These are phyloP conservation scores for Spiromastix sp. DNA, from an alignment of 2,329 filamentous ascomycete genomes.

Conservation along the genomic window DNA sequence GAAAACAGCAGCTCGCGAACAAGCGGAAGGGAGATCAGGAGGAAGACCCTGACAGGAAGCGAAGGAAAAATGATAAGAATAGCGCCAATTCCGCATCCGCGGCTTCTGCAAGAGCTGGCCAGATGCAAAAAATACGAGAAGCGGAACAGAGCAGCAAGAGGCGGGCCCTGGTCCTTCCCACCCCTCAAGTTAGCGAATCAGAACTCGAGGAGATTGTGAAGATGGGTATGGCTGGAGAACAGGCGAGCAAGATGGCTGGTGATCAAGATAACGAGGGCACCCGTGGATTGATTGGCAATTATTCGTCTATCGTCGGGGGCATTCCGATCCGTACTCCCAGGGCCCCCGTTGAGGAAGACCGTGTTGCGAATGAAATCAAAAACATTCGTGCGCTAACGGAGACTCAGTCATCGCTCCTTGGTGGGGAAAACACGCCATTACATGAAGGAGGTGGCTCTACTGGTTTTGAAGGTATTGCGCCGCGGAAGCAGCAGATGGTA, in stretches of 20 bases:
- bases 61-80: slow-evolving; percentile 80
- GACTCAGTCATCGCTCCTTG: slow-evolving; percentile 84
- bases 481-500: slow-evolving; percentile 68
- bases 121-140: slow-evolving; percentile 88
- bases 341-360: slow-evolving; percentile 85
- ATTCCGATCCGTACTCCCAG: slow-evolving; percentile 88
- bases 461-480: slow-evolving; percentile 76
- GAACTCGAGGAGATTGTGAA: slow-evolving; percentile 98
- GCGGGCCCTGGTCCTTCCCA: slow-evolving; percentile 67
- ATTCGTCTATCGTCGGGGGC: slow-evolving; percentile 66
- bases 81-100: slow-evolving; percentile 68
- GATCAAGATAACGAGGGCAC: slow-evolving; percentile 78
- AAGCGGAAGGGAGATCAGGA: slow-evolving; percentile 89
- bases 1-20: slow-evolving; percentile 76
- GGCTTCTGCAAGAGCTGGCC: slow-evolving; percentile 83
- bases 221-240: slow-evolving; percentile 90
- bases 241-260: slow-evolving; percentile 63
- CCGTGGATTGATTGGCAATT: slow-evolving; percentile 76
- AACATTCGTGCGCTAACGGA: slow-evolving; percentile 89
- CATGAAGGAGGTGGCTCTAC: slow-evolving; percentile 73
- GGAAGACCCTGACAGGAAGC: slow-evolving; percentile 70
- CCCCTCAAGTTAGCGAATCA: slow-evolving; percentile 82
- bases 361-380: slow-evolving; percentile 89
- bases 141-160: slow-evolving; percentile 96
- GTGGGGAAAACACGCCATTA: slow-evolving; percentile 86